phyloP scores from a whole-genome alignment of 2,329 filamentous ascomycete species.

The Verticillium zaregamsianum region DNA sequence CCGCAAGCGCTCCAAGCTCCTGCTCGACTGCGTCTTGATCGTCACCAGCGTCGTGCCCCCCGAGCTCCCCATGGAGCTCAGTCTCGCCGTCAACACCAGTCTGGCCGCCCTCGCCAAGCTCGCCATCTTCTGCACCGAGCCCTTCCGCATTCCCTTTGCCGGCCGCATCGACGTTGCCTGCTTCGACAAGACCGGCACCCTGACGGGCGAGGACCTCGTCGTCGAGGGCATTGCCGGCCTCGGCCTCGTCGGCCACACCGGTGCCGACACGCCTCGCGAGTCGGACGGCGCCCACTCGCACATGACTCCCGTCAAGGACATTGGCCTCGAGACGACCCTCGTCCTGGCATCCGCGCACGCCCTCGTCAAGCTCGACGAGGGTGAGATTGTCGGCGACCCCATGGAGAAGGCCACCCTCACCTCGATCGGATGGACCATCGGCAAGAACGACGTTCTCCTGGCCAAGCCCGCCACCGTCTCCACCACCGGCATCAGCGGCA shows the following conservation, averaged over 20 bases:
- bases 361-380: constrained; percentile 92
- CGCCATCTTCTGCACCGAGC: constrained; percentile 98
- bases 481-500: constrained; percentile 54
- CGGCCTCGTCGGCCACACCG: constrained; percentile 59
- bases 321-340: constrained; percentile 78
- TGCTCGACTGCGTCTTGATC: constrained; percentile 96
- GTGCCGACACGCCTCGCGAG: constrained; percentile 62
- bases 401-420: constrained; percentile 97
- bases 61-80: constrained; percentile 96
- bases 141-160: constrained; percentile 95
- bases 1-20: constrained; percentile 93
- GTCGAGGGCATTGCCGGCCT: constrained; percentile 95
- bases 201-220: constrained; percentile 94
- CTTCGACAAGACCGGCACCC: constrained; percentile 96
- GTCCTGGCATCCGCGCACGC: constrained; percentile 95
- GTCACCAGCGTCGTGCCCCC: constrained; percentile 98
- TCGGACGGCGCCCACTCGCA: constrained; percentile 78
- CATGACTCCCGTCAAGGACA: constrained; percentile 66
- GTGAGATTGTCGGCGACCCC: constrained; percentile 93
- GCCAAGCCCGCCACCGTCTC: constrained; percentile 54
- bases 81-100: constrained; percentile 95
- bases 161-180: constrained; percentile 94
- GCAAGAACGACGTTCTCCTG: constrained; percentile 78
- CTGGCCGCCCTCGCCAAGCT: constrained; percentile 89
- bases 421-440: constrained; percentile 90